Evolutionary conservation across 73 alveolate species (phyloP).

Genomic region (Uronychia binucleata): DNA sequence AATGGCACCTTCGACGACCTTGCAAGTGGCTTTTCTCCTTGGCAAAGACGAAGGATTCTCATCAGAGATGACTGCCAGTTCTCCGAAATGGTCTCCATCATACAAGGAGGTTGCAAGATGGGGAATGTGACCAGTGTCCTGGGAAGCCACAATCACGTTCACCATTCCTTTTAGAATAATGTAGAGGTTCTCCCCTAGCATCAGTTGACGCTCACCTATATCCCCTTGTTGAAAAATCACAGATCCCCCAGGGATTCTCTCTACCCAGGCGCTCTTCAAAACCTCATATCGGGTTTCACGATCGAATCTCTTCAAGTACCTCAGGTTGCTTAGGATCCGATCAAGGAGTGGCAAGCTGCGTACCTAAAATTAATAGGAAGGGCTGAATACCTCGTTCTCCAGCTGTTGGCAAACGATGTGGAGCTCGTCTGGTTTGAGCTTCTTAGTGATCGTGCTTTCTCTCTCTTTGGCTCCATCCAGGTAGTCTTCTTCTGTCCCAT

Average conservation of each 20-base stretch:
- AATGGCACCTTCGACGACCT: slow-evolving; percentile 27
- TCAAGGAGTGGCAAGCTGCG: background rate
- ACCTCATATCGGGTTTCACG: background rate
- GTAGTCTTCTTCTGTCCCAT: background rate
- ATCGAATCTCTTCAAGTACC: background rate
- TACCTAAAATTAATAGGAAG: background rate
- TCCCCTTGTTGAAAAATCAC: slow-evolving; percentile 47
- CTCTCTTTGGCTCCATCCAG: background rate
- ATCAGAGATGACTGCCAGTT: slow-evolving; percentile 23
- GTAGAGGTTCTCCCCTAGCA: slow-evolving; percentile 42
- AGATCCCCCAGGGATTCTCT: background rate
- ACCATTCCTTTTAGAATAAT: slow-evolving; percentile 49
- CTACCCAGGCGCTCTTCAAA: background rate
- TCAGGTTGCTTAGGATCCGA: background rate
- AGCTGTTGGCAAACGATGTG: background rate
- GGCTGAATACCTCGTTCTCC: background rate
- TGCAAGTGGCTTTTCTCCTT: slow-evolving; percentile 42
- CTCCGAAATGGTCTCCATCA: slow-evolving; percentile 59
- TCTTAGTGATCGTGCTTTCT: background rate
- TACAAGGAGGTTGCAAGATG: slow-evolving; percentile 28
- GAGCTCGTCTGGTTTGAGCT: background rate
- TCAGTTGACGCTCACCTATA: background rate
- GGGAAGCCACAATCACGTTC: slow-evolving; percentile 26
- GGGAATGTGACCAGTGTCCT: slow-evolving; percentile 46
- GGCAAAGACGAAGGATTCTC: slow-evolving; percentile 8